Evolutionary conservation across 2,329 filamentous ascomycete species (phyloP), one percentile per base, ranked within the genome.

Genomic region (Cephalotrichum gorgonifer): DNA sequence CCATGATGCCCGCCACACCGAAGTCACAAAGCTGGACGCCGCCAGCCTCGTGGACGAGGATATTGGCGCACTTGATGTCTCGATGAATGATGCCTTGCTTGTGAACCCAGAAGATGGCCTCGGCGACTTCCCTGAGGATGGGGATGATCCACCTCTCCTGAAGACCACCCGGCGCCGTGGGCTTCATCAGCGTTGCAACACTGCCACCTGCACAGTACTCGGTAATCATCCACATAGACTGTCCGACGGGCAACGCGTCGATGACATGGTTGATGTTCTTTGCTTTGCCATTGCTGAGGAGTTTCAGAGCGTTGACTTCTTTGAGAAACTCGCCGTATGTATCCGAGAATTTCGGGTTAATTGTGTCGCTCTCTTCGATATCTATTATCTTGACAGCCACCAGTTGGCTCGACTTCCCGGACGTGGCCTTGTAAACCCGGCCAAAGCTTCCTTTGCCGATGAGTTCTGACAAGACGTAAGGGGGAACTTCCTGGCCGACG

Each of bases 301-400:
- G 71, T 52, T 76, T 75, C 22, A 85, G 64, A n/a, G 81, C 67
- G 50, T 67, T 69, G 47, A 75, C 66, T 55, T 75, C 70, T 52
- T 72, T 72, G 23, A 73, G 60, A 48, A 75, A 73, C 52, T 78
- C 74, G 49, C 71, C 70, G 52, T 72, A 75, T 3, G 73, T 70
- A 54, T 73, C 67, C 27, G 72, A 68, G 15, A 71, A 61, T 48
- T 77, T 76, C 1, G 77, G 76, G 55, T 82, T 74, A 26, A 78
- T 65, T 4, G 70, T 76, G 60, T 88, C 85, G 51, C 76, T 75
- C 56, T 83, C 81, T 58, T 88, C 85, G 38, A 88, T 83, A 60
- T 87, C 82, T 58, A 87, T 84, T 54, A 87, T 86, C 64, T 88
- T 86, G 54, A 86, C 75, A 6, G 83, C 81, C 12, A 85, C 81